A percentile compares a stretch with the other conserved stretches of the same genome.
These are phyloP conservation scores for Globisporangium nunn DNA, from an alignment of 352 stramenopile species.

Conservation along the genomic window DNA sequence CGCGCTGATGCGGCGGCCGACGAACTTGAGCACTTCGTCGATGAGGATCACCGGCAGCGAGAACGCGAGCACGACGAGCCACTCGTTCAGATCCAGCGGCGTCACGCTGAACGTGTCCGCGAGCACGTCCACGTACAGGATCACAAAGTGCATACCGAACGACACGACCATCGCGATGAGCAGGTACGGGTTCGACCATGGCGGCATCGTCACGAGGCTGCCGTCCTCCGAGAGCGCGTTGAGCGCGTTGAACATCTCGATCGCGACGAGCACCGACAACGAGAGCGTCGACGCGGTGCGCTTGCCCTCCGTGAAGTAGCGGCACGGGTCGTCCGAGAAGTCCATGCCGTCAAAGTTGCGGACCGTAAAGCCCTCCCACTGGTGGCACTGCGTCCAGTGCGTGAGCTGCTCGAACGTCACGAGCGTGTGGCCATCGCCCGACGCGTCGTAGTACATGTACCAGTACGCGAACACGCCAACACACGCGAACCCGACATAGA, in stretches of 20 bases:
- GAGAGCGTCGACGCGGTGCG: slow-evolving; percentile 90
- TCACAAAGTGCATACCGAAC: slow-evolving; percentile 92
- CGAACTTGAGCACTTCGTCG: slow-evolving; percentile 92
- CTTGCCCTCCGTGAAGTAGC: slow-evolving; percentile 92
- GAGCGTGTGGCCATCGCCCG: slow-evolving; percentile 88
- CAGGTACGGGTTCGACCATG: slow-evolving; percentile 92
- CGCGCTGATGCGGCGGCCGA: slow-evolving; percentile 77
- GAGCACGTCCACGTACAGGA: slow-evolving; percentile 92
- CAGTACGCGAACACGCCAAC: slow-evolving; percentile 92
- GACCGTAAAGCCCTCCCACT: slow-evolving; percentile 89
- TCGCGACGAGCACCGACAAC: slow-evolving; percentile 90
- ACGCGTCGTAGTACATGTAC: slow-evolving; percentile 90
- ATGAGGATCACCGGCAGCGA: slow-evolving; percentile 92
- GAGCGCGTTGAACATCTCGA: slow-evolving; percentile 95
- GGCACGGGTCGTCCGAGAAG: slow-evolving; percentile 87
- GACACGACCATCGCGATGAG: slow-evolving; percentile 91
- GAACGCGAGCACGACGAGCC: slow-evolving; percentile 89
- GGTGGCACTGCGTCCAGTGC: slow-evolving; percentile 86
- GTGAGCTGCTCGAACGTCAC: slow-evolving; percentile 88
- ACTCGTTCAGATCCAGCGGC: slow-evolving; percentile 89
- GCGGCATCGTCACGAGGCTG: slow-evolving; percentile 89
- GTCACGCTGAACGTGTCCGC: slow-evolving; percentile 92
- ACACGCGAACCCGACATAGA: slow-evolving; percentile 90
- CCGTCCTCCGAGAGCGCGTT: slow-evolving; percentile 92
- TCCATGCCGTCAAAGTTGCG: slow-evolving; percentile 89